Base-by-base conservation (phyloP, 2,329 filamentous ascomycete genomes). In the Madurella mycetomatis region DNA sequence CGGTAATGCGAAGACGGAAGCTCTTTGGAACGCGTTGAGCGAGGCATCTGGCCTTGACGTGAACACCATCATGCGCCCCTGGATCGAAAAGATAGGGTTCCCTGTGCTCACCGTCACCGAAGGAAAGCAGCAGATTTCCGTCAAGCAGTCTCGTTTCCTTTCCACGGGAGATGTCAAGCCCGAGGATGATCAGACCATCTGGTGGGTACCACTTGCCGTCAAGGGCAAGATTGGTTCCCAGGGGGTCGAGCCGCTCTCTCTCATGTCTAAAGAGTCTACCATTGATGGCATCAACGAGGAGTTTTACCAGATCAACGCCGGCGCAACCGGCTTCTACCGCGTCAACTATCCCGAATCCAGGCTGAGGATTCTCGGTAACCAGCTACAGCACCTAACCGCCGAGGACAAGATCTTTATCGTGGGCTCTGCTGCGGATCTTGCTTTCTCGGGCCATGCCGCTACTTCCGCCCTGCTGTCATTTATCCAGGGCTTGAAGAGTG, bases 81-180 rank as follows among this genome's bases (percentile, higher is more conserved):
- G 94, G 94, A 96, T 97, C 67, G 85, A 87, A 64, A 94, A 92
- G 74, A 95, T 97, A 62, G 94, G 94, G 1, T 95, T 96, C 72
- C 94, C 94, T 0, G 85, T 97, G 13, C 74, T 99, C 17, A 95
- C 88, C 2, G 82, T 97, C 15, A 80, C 86, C 18, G 94, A 97
- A 72, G 85, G 92, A 69, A 83, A 86, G 54, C 87, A 88, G 15
- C 86, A 92, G 69, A 87, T 97, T 64, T 84, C 82, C 42, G 75
- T 97, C 57, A 86, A 86, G 67, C 94, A 99, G 71, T 87, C 84
- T 49, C 87, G 94, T 54, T 99, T 96, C 81, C 78, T 99, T 18
- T 90, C 89, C 17, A 91, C 90, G 3, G 94, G 94, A 9, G 92
- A 97, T 68, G 89, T 91, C 53, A 90, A 91, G 74, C 78, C 90